Evolutionary conservation across 2,329 filamentous ascomycete genomes (phyloP), one percentile per base, ranked within the genome.

Genomic region (Aureobasidium sp.): DNA sequence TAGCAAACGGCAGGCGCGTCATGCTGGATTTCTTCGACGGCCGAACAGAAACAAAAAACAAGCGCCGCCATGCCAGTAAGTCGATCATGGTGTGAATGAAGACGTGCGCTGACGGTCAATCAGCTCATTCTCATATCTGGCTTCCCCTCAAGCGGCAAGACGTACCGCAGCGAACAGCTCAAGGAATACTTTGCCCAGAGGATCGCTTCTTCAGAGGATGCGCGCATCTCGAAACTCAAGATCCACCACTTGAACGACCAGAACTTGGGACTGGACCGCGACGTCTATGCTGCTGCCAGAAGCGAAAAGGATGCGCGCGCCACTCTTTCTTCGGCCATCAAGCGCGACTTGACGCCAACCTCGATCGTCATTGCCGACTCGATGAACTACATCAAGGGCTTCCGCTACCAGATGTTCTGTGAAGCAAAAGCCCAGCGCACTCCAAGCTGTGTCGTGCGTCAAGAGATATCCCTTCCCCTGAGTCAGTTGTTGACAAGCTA

Each of bases 371-470:
- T 95, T 50, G 83, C 91, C 16, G 90, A 95, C 71, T 85, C 86
- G 1, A 77, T 90, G 63, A 94, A 94, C 74, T 95, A 94, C 75
- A 95, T 95, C 76, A 94, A 94, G 74, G 90, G 90, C 41, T 94
- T 89, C 83, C 82, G 90, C 53, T 95, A 95, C 72, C 90, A 95
- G 78, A 78, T 95, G 27, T 88, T 87, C 73, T 93, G 90, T 76
- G 90, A 94, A 75, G 85, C 90, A 41, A 94, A 94, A 75, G 90
- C 90, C 51, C 77, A 89, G 59, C 78, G 86, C 65, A 94, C 90
- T 3, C 84, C 88, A 3, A 88, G 83, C 73, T 91, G 88, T 68
- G 84, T 94, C 61, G 77, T 94, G 71, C 72, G 79, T 72, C 21
- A 5, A 16, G 2, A 1, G 21, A 9, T 11, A 11, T 2, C 34